Evolutionary conservation across 1,284 basidiomycete species (phyloP).

Genomic region (Rhodotorula sp.): DNA sequence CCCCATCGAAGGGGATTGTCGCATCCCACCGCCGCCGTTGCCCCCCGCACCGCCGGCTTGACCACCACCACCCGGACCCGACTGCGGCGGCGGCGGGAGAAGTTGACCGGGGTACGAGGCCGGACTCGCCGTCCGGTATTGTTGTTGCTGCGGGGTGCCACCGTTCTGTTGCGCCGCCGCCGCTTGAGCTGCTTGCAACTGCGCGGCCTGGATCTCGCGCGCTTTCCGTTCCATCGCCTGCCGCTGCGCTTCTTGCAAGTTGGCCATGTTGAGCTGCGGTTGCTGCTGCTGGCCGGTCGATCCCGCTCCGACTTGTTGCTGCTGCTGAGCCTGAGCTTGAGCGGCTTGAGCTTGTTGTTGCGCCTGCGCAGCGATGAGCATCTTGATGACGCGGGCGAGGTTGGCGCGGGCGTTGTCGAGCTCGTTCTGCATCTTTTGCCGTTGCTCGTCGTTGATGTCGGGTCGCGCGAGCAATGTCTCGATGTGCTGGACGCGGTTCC

Average conservation of each 20-base stretch:
- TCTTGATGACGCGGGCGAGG: constrained; percentile 34
- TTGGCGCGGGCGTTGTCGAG: constrained; percentile 30
- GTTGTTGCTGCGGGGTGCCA: constrained; percentile 1
- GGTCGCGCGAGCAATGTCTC: constrained; percentile 30
- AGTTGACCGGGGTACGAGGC: not conserved
- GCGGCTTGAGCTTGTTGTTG: constrained; percentile 13
- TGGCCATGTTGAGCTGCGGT: constrained; percentile 7
- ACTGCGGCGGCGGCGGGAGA: not conserved
- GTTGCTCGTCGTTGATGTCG: constrained; percentile 31
- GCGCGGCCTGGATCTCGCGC: constrained; percentile 18
- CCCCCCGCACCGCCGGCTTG: not conserved
- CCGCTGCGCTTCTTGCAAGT: constrained; percentile 34
- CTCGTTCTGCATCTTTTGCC: constrained; percentile 32
- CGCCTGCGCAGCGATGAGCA: constrained; percentile 31
- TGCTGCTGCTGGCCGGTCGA: constrained; percentile 1
- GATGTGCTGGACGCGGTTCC: constrained; percentile 32
- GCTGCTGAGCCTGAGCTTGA: constrained; percentile 10
- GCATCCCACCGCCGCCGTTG: not conserved
- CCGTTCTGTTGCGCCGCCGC: constrained; percentile 1
- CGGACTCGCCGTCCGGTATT: constrained; percentile 7
- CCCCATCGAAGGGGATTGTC: constrained; percentile 10
- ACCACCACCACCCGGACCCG: not conserved
- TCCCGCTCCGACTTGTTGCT: not conserved
- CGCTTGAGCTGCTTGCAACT: constrained; percentile 4
- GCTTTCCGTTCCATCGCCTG: constrained; percentile 28